phyloP scores from a whole-genome alignment of 495 filamentous ascomycete genomes.

The Penicillium paradoxum region DNA sequence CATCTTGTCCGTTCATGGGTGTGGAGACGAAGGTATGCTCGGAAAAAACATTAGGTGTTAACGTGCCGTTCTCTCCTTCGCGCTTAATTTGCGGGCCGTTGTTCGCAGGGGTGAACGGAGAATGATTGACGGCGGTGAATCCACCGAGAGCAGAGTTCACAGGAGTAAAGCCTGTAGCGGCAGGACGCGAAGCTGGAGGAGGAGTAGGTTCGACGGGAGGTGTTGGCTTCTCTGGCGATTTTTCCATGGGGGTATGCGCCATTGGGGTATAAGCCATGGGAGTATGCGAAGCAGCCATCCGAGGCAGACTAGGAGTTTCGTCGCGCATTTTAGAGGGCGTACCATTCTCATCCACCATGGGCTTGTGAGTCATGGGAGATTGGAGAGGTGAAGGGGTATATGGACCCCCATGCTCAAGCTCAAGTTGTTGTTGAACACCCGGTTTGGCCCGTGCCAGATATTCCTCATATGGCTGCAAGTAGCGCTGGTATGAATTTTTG shows the following conservation, averaged over 20 bases:
- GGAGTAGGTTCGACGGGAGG: constrained; percentile 50
- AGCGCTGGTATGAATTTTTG: constrained; percentile 96
- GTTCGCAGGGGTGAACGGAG: constrained; percentile 53
- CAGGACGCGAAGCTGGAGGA: constrained; percentile 37
- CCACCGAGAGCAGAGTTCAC: constrained; percentile 61
- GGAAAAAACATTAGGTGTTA: constrained; percentile 38
- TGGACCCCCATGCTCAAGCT: constrained; percentile 88
- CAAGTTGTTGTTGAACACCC: constrained; percentile 92
- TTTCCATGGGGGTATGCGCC: constrained; percentile 57
- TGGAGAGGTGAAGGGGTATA: constrained; percentile 86
- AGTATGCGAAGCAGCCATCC: constrained; percentile 62
- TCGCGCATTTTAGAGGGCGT: constrained; percentile 62
- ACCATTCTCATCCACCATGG: constrained; percentile 48
- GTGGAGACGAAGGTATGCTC: constrained; percentile 35
- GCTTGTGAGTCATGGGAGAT: constrained; percentile 72
- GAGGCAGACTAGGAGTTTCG: constrained; percentile 66
- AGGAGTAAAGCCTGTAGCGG: constrained; percentile 69
- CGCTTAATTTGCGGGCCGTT: constrained; percentile 43
- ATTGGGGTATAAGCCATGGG: constrained; percentile 37
- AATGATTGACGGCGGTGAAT: constrained; percentile 71
- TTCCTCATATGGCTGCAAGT: constrained; percentile 94
- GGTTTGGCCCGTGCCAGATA: constrained; percentile 90
- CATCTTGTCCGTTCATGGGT: constrained; percentile 52
- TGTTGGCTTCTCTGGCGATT: constrained; percentile 35
- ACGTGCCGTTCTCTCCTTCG: constrained; percentile 45